Conservation (phyloP, 768 basidiomycete species). For the Lentinula guzmanii region DNA sequence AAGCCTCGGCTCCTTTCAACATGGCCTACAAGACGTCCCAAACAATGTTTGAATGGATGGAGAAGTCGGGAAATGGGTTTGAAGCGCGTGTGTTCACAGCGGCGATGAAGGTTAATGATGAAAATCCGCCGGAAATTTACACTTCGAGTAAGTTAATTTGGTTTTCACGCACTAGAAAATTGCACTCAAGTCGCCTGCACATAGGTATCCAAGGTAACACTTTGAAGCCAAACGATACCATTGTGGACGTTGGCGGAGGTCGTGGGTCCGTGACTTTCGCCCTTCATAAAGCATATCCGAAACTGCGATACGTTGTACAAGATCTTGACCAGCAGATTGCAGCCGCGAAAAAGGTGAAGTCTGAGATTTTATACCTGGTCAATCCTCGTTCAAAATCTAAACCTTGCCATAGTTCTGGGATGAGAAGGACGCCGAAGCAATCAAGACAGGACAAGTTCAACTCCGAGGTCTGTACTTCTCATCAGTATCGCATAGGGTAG, state of each 20-base stretch:
- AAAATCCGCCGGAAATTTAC: background rate
- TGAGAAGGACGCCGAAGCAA: constrained; percentile 16
- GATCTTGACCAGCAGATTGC: constrained; percentile 23
- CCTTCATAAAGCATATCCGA: constrained; percentile 21
- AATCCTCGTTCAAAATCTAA: background rate
- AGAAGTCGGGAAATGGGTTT: constrained; percentile 23
- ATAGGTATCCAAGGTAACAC: constrained; percentile 15
- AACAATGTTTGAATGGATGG: constrained; percentile 24
- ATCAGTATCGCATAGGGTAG: background rate
- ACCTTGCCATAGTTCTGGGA: constrained; percentile 18
- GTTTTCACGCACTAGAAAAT: background rate
- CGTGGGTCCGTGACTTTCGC: constrained; percentile 24
- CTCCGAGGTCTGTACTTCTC: constrained; percentile 17
- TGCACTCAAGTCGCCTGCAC: background rate
- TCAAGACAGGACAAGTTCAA: constrained; percentile 17
- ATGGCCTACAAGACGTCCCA: constrained; percentile 16
- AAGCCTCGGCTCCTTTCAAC: constrained; percentile 17
- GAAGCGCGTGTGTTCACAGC: constrained; percentile 20
- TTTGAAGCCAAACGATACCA: constrained; percentile 12
- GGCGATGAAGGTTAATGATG: constrained; percentile 14
- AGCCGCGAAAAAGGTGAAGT: constrained; percentile 17
- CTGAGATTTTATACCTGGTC: background rate
- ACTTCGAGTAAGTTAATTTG: background rate
- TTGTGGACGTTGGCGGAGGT: constrained; percentile 32
- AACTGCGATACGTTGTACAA: constrained; percentile 28